Evolutionary conservation across 2,329 filamentous ascomycete genomes (phyloP).

Genomic region (Chrysoporthe puriensis): DNA sequence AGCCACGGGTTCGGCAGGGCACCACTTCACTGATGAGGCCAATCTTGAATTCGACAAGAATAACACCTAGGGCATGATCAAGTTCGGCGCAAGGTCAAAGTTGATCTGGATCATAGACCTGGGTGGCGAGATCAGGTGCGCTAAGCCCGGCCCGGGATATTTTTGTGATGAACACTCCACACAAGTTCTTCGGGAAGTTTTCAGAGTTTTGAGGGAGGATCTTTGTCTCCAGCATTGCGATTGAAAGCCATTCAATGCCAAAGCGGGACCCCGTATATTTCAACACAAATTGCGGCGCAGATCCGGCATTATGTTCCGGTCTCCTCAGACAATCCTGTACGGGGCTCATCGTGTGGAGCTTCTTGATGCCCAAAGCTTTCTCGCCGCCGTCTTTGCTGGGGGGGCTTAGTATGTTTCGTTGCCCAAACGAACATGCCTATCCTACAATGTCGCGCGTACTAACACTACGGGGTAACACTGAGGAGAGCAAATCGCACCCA

Average conservation of each 20-base stretch:
- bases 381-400: neutral
- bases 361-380: conserved; percentile 3
- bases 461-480: conserved; percentile 4
- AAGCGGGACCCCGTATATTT: neutral
- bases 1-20: neutral
- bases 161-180: too few species aligned
- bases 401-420: neutral
- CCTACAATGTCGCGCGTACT: neutral
- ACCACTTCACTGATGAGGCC: neutral
- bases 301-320: neutral
- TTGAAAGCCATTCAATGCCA: neutral
- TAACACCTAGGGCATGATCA: neutral
- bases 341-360: neutral
- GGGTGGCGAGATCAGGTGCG: neutral
- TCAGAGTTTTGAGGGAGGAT: neutral
- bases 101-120: neutral
- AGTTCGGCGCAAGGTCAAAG: too few species aligned
- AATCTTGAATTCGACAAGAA: neutral
- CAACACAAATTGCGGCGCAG: conserved; percentile 2
- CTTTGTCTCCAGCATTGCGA: too few species aligned
- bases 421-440: neutral
- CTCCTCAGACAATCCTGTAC: neutral
- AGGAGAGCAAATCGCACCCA: neutral
- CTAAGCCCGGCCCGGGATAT: too few species aligned
- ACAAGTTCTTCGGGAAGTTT: neutral